phyloP scores from a whole-genome alignment of 371 early-diverging fungal genomes.

The Racocetra persica region DNA sequence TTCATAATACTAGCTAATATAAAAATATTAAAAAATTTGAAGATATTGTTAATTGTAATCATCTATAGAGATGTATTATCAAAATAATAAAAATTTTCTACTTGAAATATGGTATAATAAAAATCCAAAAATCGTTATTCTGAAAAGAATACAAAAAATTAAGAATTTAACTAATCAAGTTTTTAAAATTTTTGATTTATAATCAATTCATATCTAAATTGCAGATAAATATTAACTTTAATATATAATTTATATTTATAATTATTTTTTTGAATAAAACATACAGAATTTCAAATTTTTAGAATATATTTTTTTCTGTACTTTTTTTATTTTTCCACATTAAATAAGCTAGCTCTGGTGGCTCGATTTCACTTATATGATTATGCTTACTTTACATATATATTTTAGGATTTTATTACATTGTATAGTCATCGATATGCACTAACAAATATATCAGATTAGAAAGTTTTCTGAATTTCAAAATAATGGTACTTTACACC shows the following conservation, averaged over 20 bases:
- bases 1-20: neutral
- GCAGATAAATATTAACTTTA: too few relatives aligned
- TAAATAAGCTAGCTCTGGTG: too few relatives aligned
- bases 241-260: too few relatives aligned
- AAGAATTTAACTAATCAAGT: neutral
- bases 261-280: too few relatives aligned
- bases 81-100: conserved; percentile 29
- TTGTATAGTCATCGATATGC: neutral
- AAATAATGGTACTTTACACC: neutral
- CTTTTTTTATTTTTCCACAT: too few relatives aligned
- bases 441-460: neutral
- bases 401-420: neutral
- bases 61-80: conserved; percentile 31
- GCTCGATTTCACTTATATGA: neutral
- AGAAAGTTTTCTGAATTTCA: neutral
- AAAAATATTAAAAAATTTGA: conserved; percentile 40
- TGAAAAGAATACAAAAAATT: conserved; percentile 16
- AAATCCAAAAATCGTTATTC: conserved; percentile 4
- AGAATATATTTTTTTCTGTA: too few relatives aligned
- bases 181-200: conserved; percentile 6
- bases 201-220: neutral
- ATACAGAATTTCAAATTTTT: too few relatives aligned
- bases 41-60: conserved; percentile 23
- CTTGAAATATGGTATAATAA: conserved; percentile 28
- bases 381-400: neutral